phyloP scores from a whole-genome alignment of 78 protist genomes.

The Dictyostelium intermedium region DNA sequence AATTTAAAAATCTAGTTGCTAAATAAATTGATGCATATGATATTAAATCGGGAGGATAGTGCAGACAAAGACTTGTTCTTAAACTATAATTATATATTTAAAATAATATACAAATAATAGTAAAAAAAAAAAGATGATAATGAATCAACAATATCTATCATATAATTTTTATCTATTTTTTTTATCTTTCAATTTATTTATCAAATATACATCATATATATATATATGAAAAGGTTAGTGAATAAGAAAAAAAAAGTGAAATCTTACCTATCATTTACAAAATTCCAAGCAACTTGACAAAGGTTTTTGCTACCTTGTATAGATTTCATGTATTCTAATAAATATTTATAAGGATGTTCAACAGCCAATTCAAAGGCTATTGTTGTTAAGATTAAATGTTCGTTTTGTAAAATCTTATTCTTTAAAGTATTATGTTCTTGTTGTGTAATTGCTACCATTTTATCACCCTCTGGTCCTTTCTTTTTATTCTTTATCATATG shows the following conservation, averaged over 20 bases:
- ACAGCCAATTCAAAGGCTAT: conserved; percentile 85
- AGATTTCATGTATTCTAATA: conserved; percentile 77
- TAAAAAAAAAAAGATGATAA: not conserved
- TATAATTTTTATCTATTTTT: not conserved
- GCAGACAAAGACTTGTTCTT: conserved; percentile 84
- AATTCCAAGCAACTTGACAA: conserved; percentile 90
- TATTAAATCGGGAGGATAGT: conserved; percentile 70
- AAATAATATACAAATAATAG: not conserved
- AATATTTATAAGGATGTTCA: conserved; percentile 87
- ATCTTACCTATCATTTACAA: conserved; percentile 86
- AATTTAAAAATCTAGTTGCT: conserved; percentile 69
- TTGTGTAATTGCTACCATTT: not conserved
- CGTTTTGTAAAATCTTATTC: conserved; percentile 40
- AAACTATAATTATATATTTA: conserved; percentile 21
- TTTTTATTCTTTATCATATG: conserved; percentile 31
- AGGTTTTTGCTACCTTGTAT: conserved; percentile 66
- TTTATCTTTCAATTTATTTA: not conserved
- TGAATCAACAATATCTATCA: not conserved
- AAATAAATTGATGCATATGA: conserved; percentile 66
- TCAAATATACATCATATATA: no score
- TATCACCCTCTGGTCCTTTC: not conserved
- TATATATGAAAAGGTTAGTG: not conserved
- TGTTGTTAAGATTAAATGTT: conserved; percentile 81
- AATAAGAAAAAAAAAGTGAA: not conserved
- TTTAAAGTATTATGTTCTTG: conserved; percentile 13